These are phyloP conservation scores for Laguncularia racemosa DNA, from an alignment of 345 rosid species.

Conservation along the genomic window DNA sequence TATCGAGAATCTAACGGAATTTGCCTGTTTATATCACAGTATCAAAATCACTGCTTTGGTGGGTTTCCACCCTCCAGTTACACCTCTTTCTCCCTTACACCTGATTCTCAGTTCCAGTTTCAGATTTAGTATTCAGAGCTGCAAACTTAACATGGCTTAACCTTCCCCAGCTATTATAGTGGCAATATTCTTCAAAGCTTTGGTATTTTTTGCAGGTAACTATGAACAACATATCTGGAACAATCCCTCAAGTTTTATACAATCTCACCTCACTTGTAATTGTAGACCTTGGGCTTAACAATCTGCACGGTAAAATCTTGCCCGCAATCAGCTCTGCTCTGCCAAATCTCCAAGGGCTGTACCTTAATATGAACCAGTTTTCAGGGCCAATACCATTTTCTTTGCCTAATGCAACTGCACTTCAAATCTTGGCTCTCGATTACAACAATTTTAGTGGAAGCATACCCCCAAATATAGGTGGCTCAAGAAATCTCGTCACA, in stretches of 20 bases:
- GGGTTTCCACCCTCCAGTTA: no score
- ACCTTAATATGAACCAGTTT: slow-evolving; percentile 1
- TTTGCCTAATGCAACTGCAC: slow-evolving; percentile 7
- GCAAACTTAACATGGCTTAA: no score
- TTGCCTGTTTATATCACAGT: no score
- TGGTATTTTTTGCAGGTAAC: neutral
- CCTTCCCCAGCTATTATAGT: no score
- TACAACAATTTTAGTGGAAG: slow-evolving; percentile 8
- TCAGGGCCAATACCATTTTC: slow-evolving; percentile 10
- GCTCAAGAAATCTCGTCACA: slow-evolving; percentile 2
- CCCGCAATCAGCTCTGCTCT: slow-evolving; percentile 2
- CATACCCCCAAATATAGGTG: slow-evolving; percentile 2
- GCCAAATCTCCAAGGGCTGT: slow-evolving; percentile 2
- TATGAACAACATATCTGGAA: slow-evolving; percentile 10
- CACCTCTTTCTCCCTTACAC: no score
- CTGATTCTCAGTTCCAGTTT: no score
- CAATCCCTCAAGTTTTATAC: slow-evolving; percentile 15
- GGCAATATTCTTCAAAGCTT: no score
- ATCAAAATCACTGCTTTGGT: no score
- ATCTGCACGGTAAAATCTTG: slow-evolving; percentile 6
- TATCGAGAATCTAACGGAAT: no score
- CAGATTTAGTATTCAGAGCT: no score
- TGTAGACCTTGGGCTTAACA: neutral
- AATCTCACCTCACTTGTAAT: slow-evolving; percentile 10
- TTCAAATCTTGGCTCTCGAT: neutral